A percentile compares a stretch with the other conserved stretches of the same genome.
These are phyloP conservation scores for Claviceps sorghi DNA, from an alignment of 2,329 filamentous ascomycete genomes.

Conservation along the genomic window DNA sequence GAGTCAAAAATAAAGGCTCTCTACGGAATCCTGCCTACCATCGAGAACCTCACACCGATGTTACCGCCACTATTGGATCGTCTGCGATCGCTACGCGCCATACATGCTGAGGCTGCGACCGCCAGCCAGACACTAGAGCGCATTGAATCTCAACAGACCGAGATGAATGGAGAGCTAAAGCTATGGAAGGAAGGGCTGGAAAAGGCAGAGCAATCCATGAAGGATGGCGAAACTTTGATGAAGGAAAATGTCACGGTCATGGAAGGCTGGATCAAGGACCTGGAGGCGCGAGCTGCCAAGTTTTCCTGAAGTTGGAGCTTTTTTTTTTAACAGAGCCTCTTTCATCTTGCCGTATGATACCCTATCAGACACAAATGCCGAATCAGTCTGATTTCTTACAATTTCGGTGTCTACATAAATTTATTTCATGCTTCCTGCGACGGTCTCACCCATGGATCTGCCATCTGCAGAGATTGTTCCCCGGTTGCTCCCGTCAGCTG, in stretches of 20 bases:
- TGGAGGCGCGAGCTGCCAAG: slow-evolving; percentile 62
- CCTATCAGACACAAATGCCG: slow-evolving; percentile 1
- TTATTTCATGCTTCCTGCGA: not conserved
- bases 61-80: slow-evolving; percentile 76
- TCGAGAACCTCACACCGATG: slow-evolving; percentile 72
- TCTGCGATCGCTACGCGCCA: slow-evolving; percentile 64
- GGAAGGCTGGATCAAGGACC: slow-evolving; percentile 72
- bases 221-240: slow-evolving; percentile 54
- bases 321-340: not conserved
- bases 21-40: slow-evolving; percentile 75
- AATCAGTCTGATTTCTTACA: not conserved
- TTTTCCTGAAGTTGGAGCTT: slow-evolving; percentile 23
- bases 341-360: slow-evolving; percentile 6
- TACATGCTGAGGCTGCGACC: slow-evolving; percentile 75
- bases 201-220: slow-evolving; percentile 63
- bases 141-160: slow-evolving; percentile 64
- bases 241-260: slow-evolving; percentile 71
- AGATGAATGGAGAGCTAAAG: slow-evolving; percentile 71
- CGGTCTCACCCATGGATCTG: not conserved
- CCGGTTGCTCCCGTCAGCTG: not conserved
- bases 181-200: slow-evolving; percentile 73
- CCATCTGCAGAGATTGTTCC: not conserved
- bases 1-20: slow-evolving; percentile 79
- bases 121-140: slow-evolving; percentile 64
- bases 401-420: not conserved